Evolutionary conservation across 768 basidiomycete species (phyloP).

Genomic region (Pleurotus eryngii): DNA sequence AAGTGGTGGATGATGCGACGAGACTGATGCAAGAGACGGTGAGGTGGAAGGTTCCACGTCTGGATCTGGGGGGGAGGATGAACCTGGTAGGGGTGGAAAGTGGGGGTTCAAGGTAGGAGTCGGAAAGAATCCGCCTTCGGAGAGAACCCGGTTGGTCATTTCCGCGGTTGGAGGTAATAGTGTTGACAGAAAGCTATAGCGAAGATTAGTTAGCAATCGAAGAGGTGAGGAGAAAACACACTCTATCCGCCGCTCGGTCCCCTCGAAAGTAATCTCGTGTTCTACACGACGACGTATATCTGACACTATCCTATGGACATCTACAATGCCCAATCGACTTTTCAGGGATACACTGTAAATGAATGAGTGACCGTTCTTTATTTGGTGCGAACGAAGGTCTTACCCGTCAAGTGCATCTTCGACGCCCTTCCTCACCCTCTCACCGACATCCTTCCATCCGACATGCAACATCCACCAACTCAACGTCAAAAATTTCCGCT

Average conservation of each 20-base stretch:
- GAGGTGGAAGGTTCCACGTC: not conserved
- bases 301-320: slow-evolving; percentile 63
- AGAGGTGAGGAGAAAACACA: slow-evolving; percentile 24
- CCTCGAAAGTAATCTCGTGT: slow-evolving; percentile 61
- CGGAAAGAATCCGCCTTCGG: slow-evolving; percentile 52
- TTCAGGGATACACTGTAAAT: slow-evolving; percentile 75
- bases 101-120: not conserved
- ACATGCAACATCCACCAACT: slow-evolving; percentile 94
- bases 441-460: slow-evolving; percentile 84
- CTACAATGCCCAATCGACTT: slow-evolving; percentile 62
- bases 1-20: not conserved
- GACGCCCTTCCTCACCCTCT: slow-evolving; percentile 69
- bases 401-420: slow-evolving; percentile 85
- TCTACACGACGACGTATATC: slow-evolving; percentile 81
- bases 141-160: slow-evolving; percentile 64
- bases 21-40: not conserved
- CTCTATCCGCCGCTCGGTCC: slow-evolving; percentile 54
- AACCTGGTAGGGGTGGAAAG: not conserved
- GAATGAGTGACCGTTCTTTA: not conserved
- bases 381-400: slow-evolving; percentile 21
- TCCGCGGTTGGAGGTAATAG: slow-evolving; percentile 75
- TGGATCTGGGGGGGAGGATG: not conserved
- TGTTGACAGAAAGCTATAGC: slow-evolving; percentile 62
- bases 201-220: not conserved
- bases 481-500: slow-evolving; percentile 78